phyloP scores from a whole-genome alignment of 2,329 filamentous ascomycete species.

The Hymenoscyphus linearis region DNA sequence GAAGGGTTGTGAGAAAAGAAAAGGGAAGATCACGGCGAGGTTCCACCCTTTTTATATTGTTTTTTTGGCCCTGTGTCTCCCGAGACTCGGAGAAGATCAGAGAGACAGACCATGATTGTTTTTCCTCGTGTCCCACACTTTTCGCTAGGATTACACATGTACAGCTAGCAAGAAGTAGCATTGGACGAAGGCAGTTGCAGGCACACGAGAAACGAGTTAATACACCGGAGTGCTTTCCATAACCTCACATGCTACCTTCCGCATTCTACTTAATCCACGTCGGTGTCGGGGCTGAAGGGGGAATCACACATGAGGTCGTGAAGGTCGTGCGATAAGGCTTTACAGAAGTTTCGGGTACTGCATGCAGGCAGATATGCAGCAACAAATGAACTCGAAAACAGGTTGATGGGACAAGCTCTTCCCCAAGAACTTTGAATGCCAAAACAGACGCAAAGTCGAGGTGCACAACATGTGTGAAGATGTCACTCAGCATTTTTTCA shows the following conservation, averaged over 20 bases:
- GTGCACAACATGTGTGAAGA: not conserved
- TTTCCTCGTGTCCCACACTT: not conserved
- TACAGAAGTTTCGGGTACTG: not conserved
- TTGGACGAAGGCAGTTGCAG: not conserved
- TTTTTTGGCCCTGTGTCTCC: not conserved
- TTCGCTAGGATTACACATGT: not conserved
- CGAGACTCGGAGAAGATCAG: not conserved
- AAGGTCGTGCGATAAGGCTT: not conserved
- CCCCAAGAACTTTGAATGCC: not conserved
- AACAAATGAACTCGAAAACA: not conserved
- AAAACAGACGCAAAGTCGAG: not conserved
- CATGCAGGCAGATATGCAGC: not conserved
- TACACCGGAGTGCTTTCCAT: not conserved
- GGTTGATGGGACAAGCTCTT: not conserved
- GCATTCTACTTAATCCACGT: not conserved
- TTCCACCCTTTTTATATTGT: not conserved
- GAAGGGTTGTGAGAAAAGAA: not conserved
- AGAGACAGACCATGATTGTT: not conserved
- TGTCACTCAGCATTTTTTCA: not conserved
- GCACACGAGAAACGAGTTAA: not conserved
- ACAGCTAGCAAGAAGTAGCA: not conserved
- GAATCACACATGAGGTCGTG: not conserved
- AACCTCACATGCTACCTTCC: not conserved
- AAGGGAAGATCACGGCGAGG: not conserved
- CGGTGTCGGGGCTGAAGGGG: not conserved